Evolutionary conservation across 1,284 basidiomycete genomes (phyloP), one percentile per base, ranked within the genome.

Genomic region (Cronartium quercuum): DNA sequence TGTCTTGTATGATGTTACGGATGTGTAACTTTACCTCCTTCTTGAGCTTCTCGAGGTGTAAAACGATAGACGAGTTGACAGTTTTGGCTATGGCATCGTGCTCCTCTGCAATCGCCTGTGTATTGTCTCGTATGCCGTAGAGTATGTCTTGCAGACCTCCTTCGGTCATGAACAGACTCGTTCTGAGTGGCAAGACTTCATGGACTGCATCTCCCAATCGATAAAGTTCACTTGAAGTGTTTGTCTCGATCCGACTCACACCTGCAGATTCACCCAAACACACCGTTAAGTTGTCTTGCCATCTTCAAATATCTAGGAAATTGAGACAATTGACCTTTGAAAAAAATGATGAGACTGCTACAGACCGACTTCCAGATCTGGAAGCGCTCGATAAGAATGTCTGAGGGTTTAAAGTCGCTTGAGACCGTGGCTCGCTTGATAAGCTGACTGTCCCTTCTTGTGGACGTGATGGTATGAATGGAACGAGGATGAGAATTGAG

Each of bases 141-240:
- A 91, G 98, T 55, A 97, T 88, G 81, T 98, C 95, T 89, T 94
- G 81, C 51, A 81, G 77, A 75, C 81, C 93, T 24, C 91, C 91
- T 82, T 96, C 92, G 44, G 94, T 94, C 12, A 96, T 85, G 82
- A 96, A 96, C 84, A 96, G 93, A 83, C 40, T 96, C 96, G 35
- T 94, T 94, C 44, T 93, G 88, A 66, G 51, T 90, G 86, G 85
- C 98, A 98, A 1, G 96, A 96, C 29, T 1, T 98, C 95, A 83
- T 98, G 95, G 79, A 98, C 95, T 77, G 98, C 93, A 10, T 90
- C 92, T n/a, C 91, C 92, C 67, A 98, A 88, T 83, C 96, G 96
- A 64, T 91, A 92, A 82, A 98, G 87, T 83, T 98, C 95, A 79
- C 89, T 89, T 51, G 94, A 93, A 21, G 92, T 91, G 83, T 95